Base-by-base conservation (phyloP, 106 monocot genomes). In the Allium cepa region DNA sequence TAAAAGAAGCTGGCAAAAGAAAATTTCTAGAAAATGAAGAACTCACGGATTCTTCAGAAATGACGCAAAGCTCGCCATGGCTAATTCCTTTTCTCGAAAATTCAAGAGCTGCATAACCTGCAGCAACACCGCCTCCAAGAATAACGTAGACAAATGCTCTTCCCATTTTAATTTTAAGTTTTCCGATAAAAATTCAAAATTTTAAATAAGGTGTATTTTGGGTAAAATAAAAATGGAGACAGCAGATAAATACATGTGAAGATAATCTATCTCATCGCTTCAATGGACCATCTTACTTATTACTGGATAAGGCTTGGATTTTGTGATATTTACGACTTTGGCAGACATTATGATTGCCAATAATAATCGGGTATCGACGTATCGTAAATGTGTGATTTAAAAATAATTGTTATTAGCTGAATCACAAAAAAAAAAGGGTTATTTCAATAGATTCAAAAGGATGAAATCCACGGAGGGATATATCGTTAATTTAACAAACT, bases 41-140 rank as follows among this genome's bases (percentile, higher is more conserved):
- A 18, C 75, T 74, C 17, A 93, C 93, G 18, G 79, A n/a, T 78
- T 93, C 88, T 53, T 93, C 86, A 59, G 93, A 93, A 76, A 93
- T 93, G 83, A 93, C 86, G 79, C 93, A 93, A 74, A 93, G 88
- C 83, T 88, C 88, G 17, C 93, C 88, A 13, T 69, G 79, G 72
- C 69, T n/a, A 66, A 86, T 58, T 3, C 88, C 83, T 17, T 77
- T 73, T 68, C 70, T 75, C 13, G 76, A 67, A 79, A 93, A 89
- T 64, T 93, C 93, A 57, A 93, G 88, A 46, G 93, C 93, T 22
- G 93, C 88, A 69, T 93, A 93, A 55, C 93, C 93, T 11, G 93
- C 88, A 26, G 93, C 78, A 7, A 93, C 93, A 53, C 93, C 93
- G 45, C 93, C 93, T 47, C 93, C 93, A 10, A 93, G 79, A 26